Conservation (phyloP, 176 grass and related monocot species). For the Eremochloa ophiuroides region DNA sequence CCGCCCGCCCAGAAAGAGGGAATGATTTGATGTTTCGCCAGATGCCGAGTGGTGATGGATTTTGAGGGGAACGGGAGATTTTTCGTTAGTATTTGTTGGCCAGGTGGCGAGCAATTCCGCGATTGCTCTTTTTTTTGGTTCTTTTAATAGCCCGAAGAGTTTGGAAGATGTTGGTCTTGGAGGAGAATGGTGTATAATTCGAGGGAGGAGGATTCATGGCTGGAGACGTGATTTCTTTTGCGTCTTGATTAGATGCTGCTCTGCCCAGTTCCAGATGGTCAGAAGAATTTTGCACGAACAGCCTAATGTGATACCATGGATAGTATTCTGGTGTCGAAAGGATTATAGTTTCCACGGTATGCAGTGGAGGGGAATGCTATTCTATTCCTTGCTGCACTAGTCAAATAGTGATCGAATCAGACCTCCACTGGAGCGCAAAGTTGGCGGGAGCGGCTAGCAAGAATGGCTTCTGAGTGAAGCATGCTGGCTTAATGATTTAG, state of each 20-base stretch:
- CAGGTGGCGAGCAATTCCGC: neutral
- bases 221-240: neutral
- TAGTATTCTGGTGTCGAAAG: conserved; percentile 2
- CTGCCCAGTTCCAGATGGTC: neutral
- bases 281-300: conserved; percentile 8
- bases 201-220: neutral
- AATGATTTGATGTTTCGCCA: neutral
- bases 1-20: conserved; percentile 22
- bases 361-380: conserved; percentile 32
- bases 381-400: conserved; percentile 34
- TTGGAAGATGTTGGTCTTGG: conserved; percentile 2
- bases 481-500: conserved; percentile 24
- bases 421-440: conserved; percentile 30
- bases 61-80: conserved; percentile 6
- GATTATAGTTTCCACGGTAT: conserved; percentile 6
- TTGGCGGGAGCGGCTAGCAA: conserved; percentile 18
- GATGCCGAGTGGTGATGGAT: conserved; percentile 9
- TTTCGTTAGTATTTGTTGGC: neutral
- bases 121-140: neutral
- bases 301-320: neutral
- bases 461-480: conserved; percentile 45
- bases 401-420: conserved; percentile 27
- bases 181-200: neutral
- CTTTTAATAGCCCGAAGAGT: conserved; percentile 3
- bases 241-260: neutral